Conservation (phyloP, 345 rosid species). For the Noccaea bulbosa region DNA sequence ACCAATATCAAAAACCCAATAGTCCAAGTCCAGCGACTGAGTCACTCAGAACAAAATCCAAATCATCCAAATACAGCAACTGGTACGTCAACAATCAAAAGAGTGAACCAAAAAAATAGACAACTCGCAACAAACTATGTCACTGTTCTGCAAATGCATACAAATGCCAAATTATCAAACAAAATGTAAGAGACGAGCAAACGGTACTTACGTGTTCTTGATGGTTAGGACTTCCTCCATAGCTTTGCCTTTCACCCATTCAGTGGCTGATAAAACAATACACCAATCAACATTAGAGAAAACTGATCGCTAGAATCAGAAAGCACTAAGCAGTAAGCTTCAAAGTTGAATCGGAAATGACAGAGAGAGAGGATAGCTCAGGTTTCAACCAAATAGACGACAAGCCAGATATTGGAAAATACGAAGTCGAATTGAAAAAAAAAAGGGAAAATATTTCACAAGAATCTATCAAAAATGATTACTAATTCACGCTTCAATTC, state of each 20-base stretch:
- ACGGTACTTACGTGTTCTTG: constrained; percentile 80
- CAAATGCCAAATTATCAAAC: background rate
- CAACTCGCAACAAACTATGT: background rate
- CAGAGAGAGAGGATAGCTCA: constrained; percentile 2
- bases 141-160: background rate
- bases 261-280: constrained; percentile 60
- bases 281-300: background rate
- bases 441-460: constrained; percentile 2
- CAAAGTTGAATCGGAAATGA: constrained; percentile 7
- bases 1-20: constrained; percentile 1
- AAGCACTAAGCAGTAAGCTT: background rate
- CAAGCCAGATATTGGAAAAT: too few relatives aligned
- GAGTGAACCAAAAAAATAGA: background rate
- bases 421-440: too few relatives aligned
- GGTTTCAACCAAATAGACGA: background rate
- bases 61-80: background rate
- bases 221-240: constrained; percentile 90
- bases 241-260: constrained; percentile 98
- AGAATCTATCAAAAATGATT: background rate
- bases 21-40: constrained; percentile 4
- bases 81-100: background rate
- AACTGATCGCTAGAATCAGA: background rate
- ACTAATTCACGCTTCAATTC: background rate
- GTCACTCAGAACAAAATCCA: background rate
- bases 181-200: constrained; percentile 3